Evolutionary conservation across 2,329 filamentous ascomycete genomes (phyloP).

Genomic region (Ramularia collo-cygni): DNA sequence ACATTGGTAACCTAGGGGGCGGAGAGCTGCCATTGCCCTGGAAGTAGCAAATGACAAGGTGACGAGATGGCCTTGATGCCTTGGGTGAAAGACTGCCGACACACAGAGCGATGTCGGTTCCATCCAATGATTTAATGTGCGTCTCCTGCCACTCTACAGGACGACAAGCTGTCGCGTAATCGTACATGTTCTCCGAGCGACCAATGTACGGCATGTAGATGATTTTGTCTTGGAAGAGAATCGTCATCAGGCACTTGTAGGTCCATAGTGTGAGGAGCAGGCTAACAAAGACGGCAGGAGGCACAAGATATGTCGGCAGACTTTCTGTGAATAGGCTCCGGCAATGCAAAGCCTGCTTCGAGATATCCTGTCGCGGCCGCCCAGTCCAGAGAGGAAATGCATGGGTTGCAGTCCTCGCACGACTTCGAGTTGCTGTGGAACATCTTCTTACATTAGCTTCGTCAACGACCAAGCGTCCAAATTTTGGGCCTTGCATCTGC

Average conservation of each 20-base stretch:
- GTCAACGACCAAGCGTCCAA: too few relatives aligned
- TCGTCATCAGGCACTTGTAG: slow-evolving; percentile 63
- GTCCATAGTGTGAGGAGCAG: slow-evolving; percentile 59
- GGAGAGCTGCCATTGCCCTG: slow-evolving; percentile 44
- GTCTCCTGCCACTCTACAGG: slow-evolving; percentile 63
- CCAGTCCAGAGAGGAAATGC: too few relatives aligned
- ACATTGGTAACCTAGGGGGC: slow-evolving; percentile 40
- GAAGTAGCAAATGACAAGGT: slow-evolving; percentile 42
- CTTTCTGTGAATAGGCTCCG: slow-evolving; percentile 15
- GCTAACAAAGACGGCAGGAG: slow-evolving; percentile 60
- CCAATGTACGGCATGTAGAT: slow-evolving; percentile 72
- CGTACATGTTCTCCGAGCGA: slow-evolving; percentile 57
- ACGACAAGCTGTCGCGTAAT: slow-evolving; percentile 54
- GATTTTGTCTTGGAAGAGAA: slow-evolving; percentile 73
- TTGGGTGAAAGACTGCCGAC: slow-evolving; percentile 34
- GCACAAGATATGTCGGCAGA: slow-evolving; percentile 48
- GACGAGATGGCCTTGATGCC: slow-evolving; percentile 3
- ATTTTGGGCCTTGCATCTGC: too few relatives aligned
- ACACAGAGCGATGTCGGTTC: slow-evolving; percentile 57
- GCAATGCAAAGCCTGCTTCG: too few relatives aligned
- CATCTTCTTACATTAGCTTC: too few relatives aligned
- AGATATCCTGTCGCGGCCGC: too few relatives aligned
- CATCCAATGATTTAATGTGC: slow-evolving; percentile 54
- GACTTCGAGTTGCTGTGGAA: too few relatives aligned
- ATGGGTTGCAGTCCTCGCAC: too few relatives aligned